A percentile compares a stretch with the other conserved stretches of the same genome.
Evolutionary conservation across 345 rosid species (phyloP).

Genomic region (Lepidium sativum): DNA sequence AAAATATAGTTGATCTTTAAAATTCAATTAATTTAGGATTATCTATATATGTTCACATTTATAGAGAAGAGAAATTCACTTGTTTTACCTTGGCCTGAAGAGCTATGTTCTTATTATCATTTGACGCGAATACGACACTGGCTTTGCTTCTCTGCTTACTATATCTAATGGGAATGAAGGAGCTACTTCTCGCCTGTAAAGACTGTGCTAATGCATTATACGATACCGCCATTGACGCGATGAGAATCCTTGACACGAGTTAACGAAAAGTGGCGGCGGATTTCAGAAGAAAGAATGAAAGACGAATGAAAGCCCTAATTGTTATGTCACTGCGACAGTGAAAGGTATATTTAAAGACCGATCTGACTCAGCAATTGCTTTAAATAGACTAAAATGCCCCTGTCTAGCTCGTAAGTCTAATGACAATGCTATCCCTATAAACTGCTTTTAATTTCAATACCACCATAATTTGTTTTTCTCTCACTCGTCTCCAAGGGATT

Average conservation of each 20-base stretch:
- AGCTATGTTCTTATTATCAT: slow-evolving; percentile 20
- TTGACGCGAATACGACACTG: slow-evolving; percentile 10
- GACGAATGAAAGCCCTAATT: slow-evolving; percentile 17
- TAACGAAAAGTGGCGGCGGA: slow-evolving; percentile 9
- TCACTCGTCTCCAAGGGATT: not conserved
- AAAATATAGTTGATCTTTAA: not conserved
- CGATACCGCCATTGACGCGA: slow-evolving; percentile 5
- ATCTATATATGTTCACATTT: not conserved
- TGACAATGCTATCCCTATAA: not conserved
- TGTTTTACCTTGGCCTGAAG: slow-evolving; percentile 13
- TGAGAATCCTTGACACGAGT: not conserved
- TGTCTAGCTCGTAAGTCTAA: not conserved
- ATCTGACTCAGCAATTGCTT: not conserved
- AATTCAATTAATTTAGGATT: not conserved
- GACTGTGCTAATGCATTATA: slow-evolving; percentile 17
- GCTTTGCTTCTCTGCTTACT: slow-evolving; percentile 16
- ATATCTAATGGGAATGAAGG: slow-evolving; percentile 5
- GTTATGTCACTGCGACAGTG: not conserved
- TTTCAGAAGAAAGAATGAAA: not conserved
- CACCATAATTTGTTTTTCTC: not conserved
- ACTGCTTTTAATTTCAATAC: not conserved
- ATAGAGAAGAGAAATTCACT: not conserved
- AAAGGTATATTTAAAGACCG: slow-evolving; percentile 10
- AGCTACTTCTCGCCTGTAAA: not conserved
- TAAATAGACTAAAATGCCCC: not conserved